Conservation (phyloP, 495 filamentous ascomycete species). For the Tuber aestivum region DNA sequence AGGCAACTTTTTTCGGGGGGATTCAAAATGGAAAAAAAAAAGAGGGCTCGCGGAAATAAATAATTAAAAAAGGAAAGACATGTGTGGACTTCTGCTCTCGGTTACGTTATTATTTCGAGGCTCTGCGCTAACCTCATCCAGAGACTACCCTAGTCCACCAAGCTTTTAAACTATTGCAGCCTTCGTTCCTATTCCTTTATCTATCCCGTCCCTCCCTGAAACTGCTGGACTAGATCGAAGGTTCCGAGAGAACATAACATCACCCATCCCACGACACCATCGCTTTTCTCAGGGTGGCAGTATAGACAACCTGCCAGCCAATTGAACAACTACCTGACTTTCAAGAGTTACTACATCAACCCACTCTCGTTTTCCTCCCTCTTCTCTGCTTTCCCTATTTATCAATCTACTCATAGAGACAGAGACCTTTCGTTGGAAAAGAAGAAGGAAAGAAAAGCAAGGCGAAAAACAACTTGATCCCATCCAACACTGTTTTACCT, state of each 20-base stretch:
- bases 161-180: constrained; percentile 37
- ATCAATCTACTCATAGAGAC: constrained; percentile 28
- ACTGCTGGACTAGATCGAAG: constrained; percentile 38
- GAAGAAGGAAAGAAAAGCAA: constrained; percentile 13
- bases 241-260: constrained; percentile 28
- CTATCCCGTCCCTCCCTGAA: constrained; percentile 40
- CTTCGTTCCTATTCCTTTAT: constrained; percentile 33
- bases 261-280: constrained; percentile 24
- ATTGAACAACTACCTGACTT: constrained; percentile 17
- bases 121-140: constrained; percentile 26
- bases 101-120: constrained; percentile 39
- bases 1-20: constrained; percentile 3
- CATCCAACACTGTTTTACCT: not conserved
- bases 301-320: constrained; percentile 32
- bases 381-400: constrained; percentile 25
- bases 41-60: constrained; percentile 21
- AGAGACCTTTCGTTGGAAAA: constrained; percentile 30
- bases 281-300: constrained; percentile 33
- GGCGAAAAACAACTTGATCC: constrained; percentile 2
- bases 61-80: not conserved
- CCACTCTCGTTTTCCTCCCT: constrained; percentile 13
- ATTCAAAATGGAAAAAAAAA: constrained; percentile 24
- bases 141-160: constrained; percentile 28
- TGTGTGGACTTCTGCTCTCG: constrained; percentile 17
- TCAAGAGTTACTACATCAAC: constrained; percentile 24